These are phyloP conservation scores for Rasamsonia emersonii DNA, from an alignment of 2,329 filamentous ascomycete genomes.

Conservation along the genomic window DNA sequence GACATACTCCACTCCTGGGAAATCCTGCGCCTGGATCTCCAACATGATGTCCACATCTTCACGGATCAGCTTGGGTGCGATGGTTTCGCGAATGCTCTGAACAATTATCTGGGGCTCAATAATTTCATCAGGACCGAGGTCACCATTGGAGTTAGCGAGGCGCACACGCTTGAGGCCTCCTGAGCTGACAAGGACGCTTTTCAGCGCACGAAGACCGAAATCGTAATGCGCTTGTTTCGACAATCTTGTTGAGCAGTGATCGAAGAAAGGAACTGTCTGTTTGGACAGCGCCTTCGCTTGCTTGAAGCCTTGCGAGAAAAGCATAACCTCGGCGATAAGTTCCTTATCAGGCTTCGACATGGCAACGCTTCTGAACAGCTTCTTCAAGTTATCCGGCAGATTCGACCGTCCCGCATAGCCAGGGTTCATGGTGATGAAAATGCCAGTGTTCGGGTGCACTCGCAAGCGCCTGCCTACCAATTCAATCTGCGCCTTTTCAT, in stretches of 20 bases:
- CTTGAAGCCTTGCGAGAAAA: conserved; percentile 98
- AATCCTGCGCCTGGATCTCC: conserved; percentile 71
- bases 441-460: conserved; percentile 88
- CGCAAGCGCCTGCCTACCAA: conserved; percentile 81
- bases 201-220: conserved; percentile 92
- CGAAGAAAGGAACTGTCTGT: conserved; percentile 97
- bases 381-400: conserved; percentile 97
- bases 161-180: conserved; percentile 87
- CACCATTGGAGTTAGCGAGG: conserved; percentile 50
- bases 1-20: conserved; percentile 88
- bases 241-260: conserved; percentile 69
- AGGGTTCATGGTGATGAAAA: conserved; percentile 99
- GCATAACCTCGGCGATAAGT: conserved; percentile 98
- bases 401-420: conserved; percentile 98
- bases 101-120: conserved; percentile 97
- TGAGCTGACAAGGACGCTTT: conserved; percentile 97
- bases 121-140: conserved; percentile 57
- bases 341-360: conserved; percentile 99
- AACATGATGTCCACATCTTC: conserved; percentile 85
- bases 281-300: conserved; percentile 90
- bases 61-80: conserved; percentile 92
- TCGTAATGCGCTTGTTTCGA: conserved; percentile 99
- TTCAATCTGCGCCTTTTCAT: conserved; percentile 84
- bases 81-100: conserved; percentile 95
- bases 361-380: conserved; percentile 95